Evolutionary conservation across 306 rosid species (phyloP).

Genomic region (Cercis canadensis): DNA sequence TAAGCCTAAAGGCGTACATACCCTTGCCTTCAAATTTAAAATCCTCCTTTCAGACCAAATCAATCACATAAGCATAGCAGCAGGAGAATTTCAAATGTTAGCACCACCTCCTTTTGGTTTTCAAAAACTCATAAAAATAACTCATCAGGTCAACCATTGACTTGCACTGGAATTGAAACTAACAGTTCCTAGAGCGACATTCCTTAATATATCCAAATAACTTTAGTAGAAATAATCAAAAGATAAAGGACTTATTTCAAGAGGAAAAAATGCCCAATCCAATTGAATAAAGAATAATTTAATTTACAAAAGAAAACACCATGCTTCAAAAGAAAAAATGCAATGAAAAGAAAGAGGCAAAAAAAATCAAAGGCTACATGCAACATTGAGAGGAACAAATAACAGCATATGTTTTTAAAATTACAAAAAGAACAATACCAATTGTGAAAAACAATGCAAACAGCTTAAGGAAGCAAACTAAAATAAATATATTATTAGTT

Average conservation of each 20-base stretch:
- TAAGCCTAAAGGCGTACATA: neutral
- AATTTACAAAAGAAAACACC: neutral
- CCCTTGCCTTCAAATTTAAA: no score
- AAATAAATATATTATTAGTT: neutral
- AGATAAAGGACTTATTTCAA: neutral
- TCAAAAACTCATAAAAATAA: neutral
- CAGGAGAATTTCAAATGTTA: neutral
- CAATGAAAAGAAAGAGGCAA: neutral
- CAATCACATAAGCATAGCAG: slow-evolving; percentile 11
- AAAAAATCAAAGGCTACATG: neutral
- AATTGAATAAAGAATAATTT: neutral
- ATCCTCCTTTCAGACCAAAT: neutral
- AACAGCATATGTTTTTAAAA: neutral
- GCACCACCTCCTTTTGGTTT: neutral
- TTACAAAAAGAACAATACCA: neutral
- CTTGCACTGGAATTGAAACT: neutral
- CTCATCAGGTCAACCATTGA: neutral
- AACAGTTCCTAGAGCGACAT: neutral
- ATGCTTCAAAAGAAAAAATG: neutral
- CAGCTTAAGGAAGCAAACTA: slow-evolving; percentile 2
- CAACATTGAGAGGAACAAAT: neutral
- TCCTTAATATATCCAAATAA: neutral
- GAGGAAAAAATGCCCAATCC: neutral
- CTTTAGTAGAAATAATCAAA: neutral
- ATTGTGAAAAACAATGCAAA: neutral